Base-by-base conservation (phyloP, 139 green algal species). In the Chlorella vulgaris region DNA sequence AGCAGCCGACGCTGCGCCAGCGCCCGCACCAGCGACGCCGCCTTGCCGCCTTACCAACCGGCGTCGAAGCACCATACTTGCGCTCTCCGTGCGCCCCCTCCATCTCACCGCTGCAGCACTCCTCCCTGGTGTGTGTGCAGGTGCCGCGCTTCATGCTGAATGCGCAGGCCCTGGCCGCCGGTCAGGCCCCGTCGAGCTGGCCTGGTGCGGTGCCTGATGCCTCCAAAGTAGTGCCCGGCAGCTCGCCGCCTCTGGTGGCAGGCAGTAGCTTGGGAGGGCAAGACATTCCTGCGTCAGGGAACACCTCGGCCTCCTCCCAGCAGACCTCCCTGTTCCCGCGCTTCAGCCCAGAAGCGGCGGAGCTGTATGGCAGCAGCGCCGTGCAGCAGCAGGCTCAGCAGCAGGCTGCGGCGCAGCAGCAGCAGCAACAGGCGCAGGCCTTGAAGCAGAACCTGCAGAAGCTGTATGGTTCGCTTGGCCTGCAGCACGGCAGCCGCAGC, bases 391-490 rank as follows among this genome's bases (percentile, higher is more conserved):
- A 74, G 39, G 67, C 39, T 15, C 55, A 65, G 55, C 55, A 26
- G 19, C 36, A 26, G 39, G 58, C n/a, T n/a, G n/a, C n/a, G 68
- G 39, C 53, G 67, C 67, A 75, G 5, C 62, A 69, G 19, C 62
- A 69, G 39, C 68, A 75, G 28, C 40, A 60, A 10, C 68, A 75
- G 68, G 39, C 61, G 42, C 42, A 42, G 2, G 69, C 69, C 39
- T n/a, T 76, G 43, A 76, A 76, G 69, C 69, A 76, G 43, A 76
- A 76, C 42, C 42, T 76, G 13, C 69, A 76, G 69, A 76, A 76
- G 33, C 73, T 86, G 21, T 86, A 86, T 33, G 81, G 81, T 62
- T 82, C 70, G 42, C 69, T 86, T 35, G 74, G 58, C 29, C 62
- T 82, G 63, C 58, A 70, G 53, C 61, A 75, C 36, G 61, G 39